Evolutionary conservation across 192 early-diverging fungal genomes (phyloP).

Genomic region (Spizellomyces punctatus): DNA sequence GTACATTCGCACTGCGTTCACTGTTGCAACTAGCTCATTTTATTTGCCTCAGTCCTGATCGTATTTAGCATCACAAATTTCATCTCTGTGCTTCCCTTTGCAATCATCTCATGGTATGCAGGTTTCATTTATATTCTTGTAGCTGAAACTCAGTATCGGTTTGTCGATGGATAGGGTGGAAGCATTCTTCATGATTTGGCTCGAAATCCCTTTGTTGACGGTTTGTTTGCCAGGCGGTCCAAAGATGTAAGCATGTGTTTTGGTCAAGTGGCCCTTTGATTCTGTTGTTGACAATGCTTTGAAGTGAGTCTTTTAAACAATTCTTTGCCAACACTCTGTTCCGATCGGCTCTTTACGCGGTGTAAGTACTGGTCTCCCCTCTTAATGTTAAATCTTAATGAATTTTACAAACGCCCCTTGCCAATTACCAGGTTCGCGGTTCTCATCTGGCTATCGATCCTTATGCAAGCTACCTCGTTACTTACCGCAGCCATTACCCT

Average conservation of each 20-base stretch:
- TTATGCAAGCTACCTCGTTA: slow-evolving; percentile 30
- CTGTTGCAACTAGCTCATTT: background rate
- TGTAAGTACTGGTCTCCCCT: slow-evolving; percentile 11
- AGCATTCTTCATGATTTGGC: slow-evolving; percentile 42
- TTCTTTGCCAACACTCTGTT: slow-evolving; percentile 46
- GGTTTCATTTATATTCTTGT: background rate
- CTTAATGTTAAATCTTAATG: background rate
- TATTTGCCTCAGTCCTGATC: slow-evolving; percentile 29
- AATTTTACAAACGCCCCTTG: background rate
- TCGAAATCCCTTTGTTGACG: slow-evolving; percentile 43
- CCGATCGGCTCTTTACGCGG: slow-evolving; percentile 39
- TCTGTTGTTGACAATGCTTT: background rate
- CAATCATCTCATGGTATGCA: slow-evolving; percentile 31
- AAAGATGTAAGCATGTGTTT: slow-evolving; percentile 16
- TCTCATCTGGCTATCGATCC: slow-evolving; percentile 47
- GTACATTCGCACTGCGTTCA: background rate
- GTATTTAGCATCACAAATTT: slow-evolving; percentile 38
- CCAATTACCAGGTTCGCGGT: slow-evolving; percentile 32
- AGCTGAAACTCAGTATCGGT: background rate
- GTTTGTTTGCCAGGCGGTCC: slow-evolving; percentile 35
- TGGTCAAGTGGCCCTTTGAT: background rate
- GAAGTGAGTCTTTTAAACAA: slow-evolving; percentile 22
- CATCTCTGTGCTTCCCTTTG: slow-evolving; percentile 27
- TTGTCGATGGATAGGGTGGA: slow-evolving; percentile 18
- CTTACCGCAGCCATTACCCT: slow-evolving; percentile 39